A percentile compares a stretch with the other conserved stretches of the same genome.
Conservation (phyloP, 1,284 basidiomycete genomes). For the Pseudozyma thailandica region DNA sequence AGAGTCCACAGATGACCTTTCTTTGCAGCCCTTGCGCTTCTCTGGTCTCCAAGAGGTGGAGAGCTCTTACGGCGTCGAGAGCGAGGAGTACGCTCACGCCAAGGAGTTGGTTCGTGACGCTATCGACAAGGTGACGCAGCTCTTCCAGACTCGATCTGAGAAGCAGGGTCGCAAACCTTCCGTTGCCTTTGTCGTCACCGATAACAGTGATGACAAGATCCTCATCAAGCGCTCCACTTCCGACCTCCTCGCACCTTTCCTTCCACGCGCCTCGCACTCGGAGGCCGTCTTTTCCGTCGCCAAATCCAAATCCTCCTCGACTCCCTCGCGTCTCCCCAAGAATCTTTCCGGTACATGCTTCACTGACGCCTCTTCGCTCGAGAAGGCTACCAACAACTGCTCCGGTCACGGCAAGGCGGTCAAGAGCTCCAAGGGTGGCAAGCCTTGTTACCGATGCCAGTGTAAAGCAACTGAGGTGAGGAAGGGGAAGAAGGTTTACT, state of each 20-base stretch:
- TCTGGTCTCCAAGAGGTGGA: conserved; percentile 43
- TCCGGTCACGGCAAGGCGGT: conserved; percentile 54
- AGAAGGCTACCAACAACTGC: conserved; percentile 55
- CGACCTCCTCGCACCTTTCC: conserved; percentile 26
- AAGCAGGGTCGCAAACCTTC: conserved; percentile 27
- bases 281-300: not conserved
- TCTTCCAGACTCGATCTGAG: conserved; percentile 30
- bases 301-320: not conserved
- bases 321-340: conserved; percentile 22
- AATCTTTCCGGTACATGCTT: conserved; percentile 52
- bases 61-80: conserved; percentile 33
- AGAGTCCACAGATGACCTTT: conserved; percentile 13
- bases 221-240: conserved; percentile 21
- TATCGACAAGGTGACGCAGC: conserved; percentile 20
- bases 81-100: conserved; percentile 30
- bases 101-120: conserved; percentile 28
- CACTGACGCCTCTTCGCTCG: conserved; percentile 35
- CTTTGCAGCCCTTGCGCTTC: conserved; percentile 49
- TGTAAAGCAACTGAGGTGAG: conserved; percentile 50
- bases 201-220: conserved; percentile 3
- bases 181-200: conserved; percentile 46
- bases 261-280: conserved; percentile 24
- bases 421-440: conserved; percentile 53
- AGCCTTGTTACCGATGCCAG: conserved; percentile 58
- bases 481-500: conserved; percentile 45